phyloP scores from a whole-genome alignment of 306 rosid genomes.

The Macrotyloma uniflorum region DNA sequence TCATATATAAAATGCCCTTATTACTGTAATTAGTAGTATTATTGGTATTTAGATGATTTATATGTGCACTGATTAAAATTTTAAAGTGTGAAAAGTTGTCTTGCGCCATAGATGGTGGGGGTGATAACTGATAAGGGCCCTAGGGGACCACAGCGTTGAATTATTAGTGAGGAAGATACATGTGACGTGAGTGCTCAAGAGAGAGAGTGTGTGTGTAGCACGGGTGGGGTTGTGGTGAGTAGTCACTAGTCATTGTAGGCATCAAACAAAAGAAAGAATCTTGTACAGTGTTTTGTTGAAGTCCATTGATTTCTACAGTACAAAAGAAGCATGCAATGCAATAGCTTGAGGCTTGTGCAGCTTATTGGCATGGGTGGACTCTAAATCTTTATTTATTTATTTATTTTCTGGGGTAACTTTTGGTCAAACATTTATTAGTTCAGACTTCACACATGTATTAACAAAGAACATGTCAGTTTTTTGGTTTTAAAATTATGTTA shows the following conservation, averaged over 20 bases:
- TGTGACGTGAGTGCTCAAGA: not conserved
- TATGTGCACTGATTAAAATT: constrained; percentile 6
- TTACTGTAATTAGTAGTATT: not conserved
- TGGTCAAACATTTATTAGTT: not conserved
- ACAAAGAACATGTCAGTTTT: no score
- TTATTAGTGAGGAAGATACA: constrained; percentile 46
- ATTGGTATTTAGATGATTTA: constrained; percentile 28
- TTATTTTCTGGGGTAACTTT: not conserved
- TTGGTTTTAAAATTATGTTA: not conserved
- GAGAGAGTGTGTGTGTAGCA: not conserved
- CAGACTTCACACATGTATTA: no score
- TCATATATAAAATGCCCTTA: not conserved
- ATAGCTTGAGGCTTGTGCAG: no score
- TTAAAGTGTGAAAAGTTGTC: constrained; percentile 19
- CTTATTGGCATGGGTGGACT: not conserved
- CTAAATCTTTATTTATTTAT: not conserved
- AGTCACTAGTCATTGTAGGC: constrained; percentile 40
- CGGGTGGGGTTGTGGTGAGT: constrained; percentile 45
- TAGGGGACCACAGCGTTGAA: constrained; percentile 62
- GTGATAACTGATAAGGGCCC: not conserved
- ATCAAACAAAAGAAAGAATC: constrained; percentile 46
- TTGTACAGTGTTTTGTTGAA: constrained; percentile 36
- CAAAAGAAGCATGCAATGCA: constrained; percentile 5
- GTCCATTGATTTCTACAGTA: constrained; percentile 23
- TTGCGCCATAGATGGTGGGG: constrained; percentile 27